Percentiles rank a stretch among this genome's conserved stretches.
Conservation (phyloP, 148 eudicot species). For the Agrostemma githago region DNA sequence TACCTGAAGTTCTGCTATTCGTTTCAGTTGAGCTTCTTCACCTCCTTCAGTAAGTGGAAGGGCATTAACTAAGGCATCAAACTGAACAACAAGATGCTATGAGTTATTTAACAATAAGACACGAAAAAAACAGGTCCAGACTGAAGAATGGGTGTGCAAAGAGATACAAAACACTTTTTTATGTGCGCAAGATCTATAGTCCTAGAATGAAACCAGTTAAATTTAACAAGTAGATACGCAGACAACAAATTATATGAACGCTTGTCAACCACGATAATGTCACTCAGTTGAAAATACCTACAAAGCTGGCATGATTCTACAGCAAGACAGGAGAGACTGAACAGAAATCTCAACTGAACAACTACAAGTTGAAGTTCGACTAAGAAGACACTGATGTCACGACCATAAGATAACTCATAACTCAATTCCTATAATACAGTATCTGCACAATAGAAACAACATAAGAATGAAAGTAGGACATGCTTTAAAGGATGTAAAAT, state of each 20-base stretch:
- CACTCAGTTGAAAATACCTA: background rate
- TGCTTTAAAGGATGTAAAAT: background rate
- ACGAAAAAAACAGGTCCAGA: background rate
- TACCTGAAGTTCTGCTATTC: slow-evolving; percentile 95
- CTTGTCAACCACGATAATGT: background rate
- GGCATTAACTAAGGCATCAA: slow-evolving; percentile 93
- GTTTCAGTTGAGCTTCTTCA: slow-evolving; percentile 92
- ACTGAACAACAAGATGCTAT: slow-evolving; percentile 38
- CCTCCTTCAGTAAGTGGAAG: slow-evolving; percentile 90
- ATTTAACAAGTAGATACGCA: background rate
- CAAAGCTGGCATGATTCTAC: background rate
- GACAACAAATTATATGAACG: background rate
- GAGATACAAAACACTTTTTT: background rate
- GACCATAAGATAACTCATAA: background rate
- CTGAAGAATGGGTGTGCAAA: background rate
- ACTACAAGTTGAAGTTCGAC: background rate
- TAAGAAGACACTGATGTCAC: background rate
- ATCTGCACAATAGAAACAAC: background rate
- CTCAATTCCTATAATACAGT: background rate
- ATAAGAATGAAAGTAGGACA: background rate
- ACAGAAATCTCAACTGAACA: background rate
- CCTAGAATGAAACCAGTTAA: background rate
- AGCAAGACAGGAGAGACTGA: background rate
- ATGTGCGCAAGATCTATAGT: background rate
- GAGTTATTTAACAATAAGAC: background rate